Conservation (phyloP, 1,139 yeast species). For the Pichia sp. region DNA sequence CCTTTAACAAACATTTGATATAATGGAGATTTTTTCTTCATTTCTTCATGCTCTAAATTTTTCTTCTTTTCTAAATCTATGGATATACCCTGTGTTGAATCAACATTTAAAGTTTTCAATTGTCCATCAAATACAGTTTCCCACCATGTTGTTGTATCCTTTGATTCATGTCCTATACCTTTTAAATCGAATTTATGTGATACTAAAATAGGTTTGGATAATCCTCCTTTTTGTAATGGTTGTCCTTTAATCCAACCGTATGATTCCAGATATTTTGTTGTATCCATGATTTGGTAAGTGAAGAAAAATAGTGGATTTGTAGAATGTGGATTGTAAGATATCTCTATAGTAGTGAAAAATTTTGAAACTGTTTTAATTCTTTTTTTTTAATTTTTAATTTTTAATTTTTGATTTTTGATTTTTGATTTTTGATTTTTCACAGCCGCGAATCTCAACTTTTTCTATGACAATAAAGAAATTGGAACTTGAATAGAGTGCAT, state of each 20-base stretch:
- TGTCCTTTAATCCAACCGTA: constrained; percentile 94
- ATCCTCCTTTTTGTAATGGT: constrained; percentile 71
- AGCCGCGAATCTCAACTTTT: background rate
- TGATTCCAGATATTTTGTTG: constrained; percentile 62
- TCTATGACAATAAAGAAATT: too few relatives aligned
- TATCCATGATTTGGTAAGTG: constrained; percentile 47
- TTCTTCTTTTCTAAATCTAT: background rate
- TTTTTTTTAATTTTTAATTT: too few relatives aligned
- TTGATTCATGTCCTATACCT: constrained; percentile 72
- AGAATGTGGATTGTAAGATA: background rate
- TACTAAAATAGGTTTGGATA: constrained; percentile 79
- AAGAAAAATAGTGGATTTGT: background rate
- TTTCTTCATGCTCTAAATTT: constrained; percentile 26
- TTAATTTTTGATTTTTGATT: too few relatives aligned
- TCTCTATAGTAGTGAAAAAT: too few relatives aligned
- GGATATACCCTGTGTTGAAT: constrained; percentile 20
- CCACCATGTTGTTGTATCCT: constrained; percentile 93
- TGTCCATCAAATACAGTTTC: constrained; percentile 91
- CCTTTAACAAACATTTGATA: constrained; percentile 80
- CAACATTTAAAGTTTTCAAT: constrained; percentile 68
- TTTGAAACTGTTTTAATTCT: too few relatives aligned
- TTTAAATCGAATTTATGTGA: constrained; percentile 86
- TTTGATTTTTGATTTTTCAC: background rate
- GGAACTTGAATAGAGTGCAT: too few relatives aligned
- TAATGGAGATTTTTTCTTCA: constrained; percentile 42